Conservation (phyloP, 805 yeast genomes). For the Saccharomycopsis oosterbeekiorum region DNA sequence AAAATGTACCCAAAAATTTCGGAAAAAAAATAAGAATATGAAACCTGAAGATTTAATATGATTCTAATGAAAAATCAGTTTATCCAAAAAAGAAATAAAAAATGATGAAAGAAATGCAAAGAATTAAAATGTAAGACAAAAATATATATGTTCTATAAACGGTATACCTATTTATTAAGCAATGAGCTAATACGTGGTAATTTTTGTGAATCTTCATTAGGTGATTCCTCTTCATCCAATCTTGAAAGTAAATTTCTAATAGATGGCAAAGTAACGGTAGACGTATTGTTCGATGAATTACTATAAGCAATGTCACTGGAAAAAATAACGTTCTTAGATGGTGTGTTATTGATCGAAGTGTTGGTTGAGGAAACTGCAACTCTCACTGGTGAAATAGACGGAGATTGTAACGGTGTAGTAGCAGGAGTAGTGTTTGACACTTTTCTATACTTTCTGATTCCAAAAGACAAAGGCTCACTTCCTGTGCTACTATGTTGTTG, state of each 20-base stretch:
- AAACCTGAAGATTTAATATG: no score
- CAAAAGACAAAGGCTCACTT: conserved; percentile 15
- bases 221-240: conserved; percentile 9
- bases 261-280: conserved; percentile 13
- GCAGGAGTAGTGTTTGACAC: conserved; percentile 7
- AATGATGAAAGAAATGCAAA: no score
- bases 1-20: no score
- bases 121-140: background rate
- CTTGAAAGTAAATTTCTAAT: conserved; percentile 13
- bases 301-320: background rate
- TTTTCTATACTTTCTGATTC: conserved; percentile 8
- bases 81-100: no score
- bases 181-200: background rate
- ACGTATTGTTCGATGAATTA: background rate
- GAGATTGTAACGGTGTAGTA: conserved; percentile 14
- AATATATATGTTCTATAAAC: no score
- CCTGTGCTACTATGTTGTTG: background rate
- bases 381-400: conserved; percentile 11
- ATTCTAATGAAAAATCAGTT: no score
- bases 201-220: background rate
- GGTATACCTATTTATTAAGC: background rate
- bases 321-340: background rate
- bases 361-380: background rate
- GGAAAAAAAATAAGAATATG: no score
- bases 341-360: background rate